Conservation (phyloP, 257 asterid genomes). For the Gynochthodes officinalis region DNA sequence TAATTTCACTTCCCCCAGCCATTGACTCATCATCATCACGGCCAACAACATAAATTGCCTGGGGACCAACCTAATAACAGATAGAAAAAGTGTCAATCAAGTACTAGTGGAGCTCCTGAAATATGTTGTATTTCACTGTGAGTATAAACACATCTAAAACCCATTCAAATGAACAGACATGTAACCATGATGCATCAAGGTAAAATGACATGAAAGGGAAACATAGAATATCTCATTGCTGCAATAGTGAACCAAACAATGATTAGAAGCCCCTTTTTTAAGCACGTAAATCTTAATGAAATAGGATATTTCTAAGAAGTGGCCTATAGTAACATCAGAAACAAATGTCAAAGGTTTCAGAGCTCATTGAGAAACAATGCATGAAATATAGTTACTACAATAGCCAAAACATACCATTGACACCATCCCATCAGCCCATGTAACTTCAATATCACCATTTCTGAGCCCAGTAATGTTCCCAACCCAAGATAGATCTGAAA, state of each 20-base stretch:
- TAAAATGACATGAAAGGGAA: not conserved
- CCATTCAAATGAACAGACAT: not conserved
- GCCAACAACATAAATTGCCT: slow-evolving; percentile 97
- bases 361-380: not conserved
- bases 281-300: not conserved
- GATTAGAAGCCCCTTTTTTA: not conserved
- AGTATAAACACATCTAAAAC: not conserved
- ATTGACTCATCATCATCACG: slow-evolving; percentile 96
- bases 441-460: slow-evolving; percentile 91
- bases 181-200: not conserved
- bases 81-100: slow-evolving; percentile 4
- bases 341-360: not conserved
- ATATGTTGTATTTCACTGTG: not conserved
- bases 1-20: slow-evolving; percentile 76
- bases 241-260: not conserved
- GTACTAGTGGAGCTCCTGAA: not conserved
- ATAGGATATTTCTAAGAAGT: not conserved
- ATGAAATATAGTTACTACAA: not conserved
- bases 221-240: not conserved
- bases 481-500: slow-evolving; percentile 91
- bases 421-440: slow-evolving; percentile 99
- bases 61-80: slow-evolving; percentile 88
- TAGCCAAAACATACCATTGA: slow-evolving; percentile 54
- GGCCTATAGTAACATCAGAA: not conserved
- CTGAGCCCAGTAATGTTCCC: slow-evolving; percentile 90